A percentile compares a stretch with the other conserved stretches of the same genome.
Conservation (phyloP, 768 basidiomycete species). For the Suillus placidus region DNA sequence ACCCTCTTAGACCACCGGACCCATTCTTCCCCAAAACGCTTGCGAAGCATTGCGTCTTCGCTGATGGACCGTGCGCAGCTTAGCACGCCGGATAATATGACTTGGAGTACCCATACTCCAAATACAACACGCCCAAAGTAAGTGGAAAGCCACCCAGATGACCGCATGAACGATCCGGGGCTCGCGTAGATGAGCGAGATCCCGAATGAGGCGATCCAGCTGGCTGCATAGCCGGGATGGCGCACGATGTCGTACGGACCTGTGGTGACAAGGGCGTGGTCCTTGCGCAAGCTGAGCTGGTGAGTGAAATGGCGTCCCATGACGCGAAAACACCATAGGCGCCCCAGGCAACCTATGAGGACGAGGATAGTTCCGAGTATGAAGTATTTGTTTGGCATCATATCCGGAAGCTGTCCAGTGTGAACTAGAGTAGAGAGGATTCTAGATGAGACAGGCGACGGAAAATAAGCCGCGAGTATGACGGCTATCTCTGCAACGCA, state of each 20-base stretch:
- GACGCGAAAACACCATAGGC: conserved; percentile 38
- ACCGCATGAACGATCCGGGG: conserved; percentile 29
- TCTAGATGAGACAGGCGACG: conserved; percentile 23
- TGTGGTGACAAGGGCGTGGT: conserved; percentile 34
- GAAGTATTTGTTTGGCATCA: conserved; percentile 29
- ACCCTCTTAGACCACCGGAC: conserved; percentile 24
- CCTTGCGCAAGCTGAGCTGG: conserved; percentile 32
- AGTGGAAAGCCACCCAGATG: conserved; percentile 33
- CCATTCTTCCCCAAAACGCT: conserved; percentile 29
- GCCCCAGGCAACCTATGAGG: conserved; percentile 34
- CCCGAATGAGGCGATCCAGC: conserved; percentile 27
- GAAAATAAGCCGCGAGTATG: conserved; percentile 19
- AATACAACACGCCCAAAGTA: conserved; percentile 19
- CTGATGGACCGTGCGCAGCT: conserved; percentile 29
- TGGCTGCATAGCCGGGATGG: conserved; percentile 38
- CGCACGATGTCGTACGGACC: conserved; percentile 41
- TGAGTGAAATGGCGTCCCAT: conserved; percentile 40
- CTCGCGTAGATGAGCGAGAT: conserved; percentile 35
- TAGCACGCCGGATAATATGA: conserved; percentile 28
- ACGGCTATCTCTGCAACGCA: conserved; percentile 32
- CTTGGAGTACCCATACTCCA: conserved; percentile 34
- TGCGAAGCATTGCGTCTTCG: conserved; percentile 29
- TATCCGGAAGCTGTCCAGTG: conserved; percentile 23
- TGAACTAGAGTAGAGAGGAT: conserved; percentile 25
- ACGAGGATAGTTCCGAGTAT: conserved; percentile 31